Base-by-base conservation (phyloP, 2,329 filamentous ascomycete genomes). In the Ilyonectria robusta region DNA sequence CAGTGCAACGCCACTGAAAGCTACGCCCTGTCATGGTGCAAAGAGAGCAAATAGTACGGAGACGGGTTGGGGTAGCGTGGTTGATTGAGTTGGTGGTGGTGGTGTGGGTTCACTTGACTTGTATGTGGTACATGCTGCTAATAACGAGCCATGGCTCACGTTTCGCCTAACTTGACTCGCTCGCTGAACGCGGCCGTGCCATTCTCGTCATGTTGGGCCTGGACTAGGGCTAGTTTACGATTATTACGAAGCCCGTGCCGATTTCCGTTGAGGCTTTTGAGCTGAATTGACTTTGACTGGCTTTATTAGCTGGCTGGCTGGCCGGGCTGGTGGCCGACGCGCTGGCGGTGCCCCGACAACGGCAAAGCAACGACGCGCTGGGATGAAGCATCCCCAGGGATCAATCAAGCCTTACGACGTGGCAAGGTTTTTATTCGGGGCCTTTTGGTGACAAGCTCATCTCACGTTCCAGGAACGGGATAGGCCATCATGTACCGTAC, bases 291-390 rank as follows among this genome's bases (percentile, higher is more conserved):
- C 13, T 42, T 57, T 57, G 23, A 10, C 37, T 15, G 37, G 37
- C 4, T 40, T 4, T 26, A 26, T 26, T 26, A 26, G 40, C 15
- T 42, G n/a, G 40, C 15, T 42, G 40, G 40, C 15, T 42, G 40
- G 40, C n/a, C 40, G 40, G 2, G 40, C n/a, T 42, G 40, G 8
- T 42, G 40, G 40, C 15, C 40, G 15, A 7, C 40, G 40, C 17
- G 40, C 40, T 19, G 40, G 40, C 40, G 10, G 40, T n/a, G 7
- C 57, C 57, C 26, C 10, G 47, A 61, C 58, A 61, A 61, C 58
- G n/a, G 37, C 48, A 58, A 35, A 47, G 55, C 55, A 58, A 58
- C 55, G 55, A 15, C 40, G 15, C 17, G 26, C 26, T 26, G 26
- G 26, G 7, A 42, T 6, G n/a, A n/a, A 42, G 40, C 31, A 9